A percentile compares a stretch with the other conserved stretches of the same genome.
Conservation (phyloP, 805 yeast species). For the Wickerhamiella occidentalis region DNA sequence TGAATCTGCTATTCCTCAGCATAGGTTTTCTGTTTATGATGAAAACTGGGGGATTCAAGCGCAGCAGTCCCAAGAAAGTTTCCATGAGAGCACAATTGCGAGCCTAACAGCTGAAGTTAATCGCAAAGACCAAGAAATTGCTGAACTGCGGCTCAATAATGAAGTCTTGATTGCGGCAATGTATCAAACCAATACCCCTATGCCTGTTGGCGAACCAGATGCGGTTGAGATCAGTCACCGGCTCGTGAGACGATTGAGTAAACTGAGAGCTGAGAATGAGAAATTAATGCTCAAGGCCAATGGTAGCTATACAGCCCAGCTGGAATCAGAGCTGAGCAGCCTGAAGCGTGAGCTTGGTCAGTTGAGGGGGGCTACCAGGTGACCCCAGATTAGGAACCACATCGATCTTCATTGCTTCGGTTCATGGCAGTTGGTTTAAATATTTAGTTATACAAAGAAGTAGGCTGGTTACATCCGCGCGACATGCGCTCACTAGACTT, state of each 20-base stretch:
- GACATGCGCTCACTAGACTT: too few relatives aligned
- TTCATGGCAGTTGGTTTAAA: too few relatives aligned
- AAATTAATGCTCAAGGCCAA: constrained; percentile 14
- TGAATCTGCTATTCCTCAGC: not conserved
- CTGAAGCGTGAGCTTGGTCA: not conserved
- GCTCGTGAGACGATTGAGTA: constrained; percentile 17
- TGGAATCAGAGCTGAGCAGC: constrained; percentile 17
- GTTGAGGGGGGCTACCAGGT: not conserved
- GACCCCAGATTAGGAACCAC: too few relatives aligned
- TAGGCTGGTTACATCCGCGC: too few relatives aligned
- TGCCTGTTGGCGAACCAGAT: constrained; percentile 12
- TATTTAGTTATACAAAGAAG: too few relatives aligned
- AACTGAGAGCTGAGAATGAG: constrained; percentile 20
- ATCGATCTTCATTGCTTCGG: too few relatives aligned
- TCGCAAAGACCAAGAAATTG: constrained; percentile 15
- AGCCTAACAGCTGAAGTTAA: constrained; percentile 1
- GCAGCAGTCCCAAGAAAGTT: not conserved
- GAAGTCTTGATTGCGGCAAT: constrained; percentile 21
- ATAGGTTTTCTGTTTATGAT: not conserved
- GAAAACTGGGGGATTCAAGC: not conserved
- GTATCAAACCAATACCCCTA: constrained; percentile 10
- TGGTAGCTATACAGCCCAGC: constrained; percentile 14
- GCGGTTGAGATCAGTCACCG: constrained; percentile 22
- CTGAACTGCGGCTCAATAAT: constrained; percentile 17
- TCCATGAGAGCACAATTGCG: not conserved